Evolutionary conservation across 805 yeast genomes (phyloP).

Genomic region (Yueomyces sp.): DNA sequence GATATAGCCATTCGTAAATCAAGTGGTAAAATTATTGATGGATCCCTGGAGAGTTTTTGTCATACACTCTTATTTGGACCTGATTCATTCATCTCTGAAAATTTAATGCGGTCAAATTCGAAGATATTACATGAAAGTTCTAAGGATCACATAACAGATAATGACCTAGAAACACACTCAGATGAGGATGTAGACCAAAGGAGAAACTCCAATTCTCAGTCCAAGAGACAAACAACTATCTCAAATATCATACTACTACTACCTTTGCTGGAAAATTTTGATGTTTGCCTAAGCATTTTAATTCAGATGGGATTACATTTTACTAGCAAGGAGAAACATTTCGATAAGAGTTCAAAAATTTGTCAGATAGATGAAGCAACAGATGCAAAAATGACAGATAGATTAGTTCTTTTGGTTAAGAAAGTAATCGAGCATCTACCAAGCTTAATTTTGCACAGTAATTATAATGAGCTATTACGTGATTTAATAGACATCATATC

Average conservation of each 20-base stretch:
- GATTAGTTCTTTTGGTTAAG: constrained; percentile 40
- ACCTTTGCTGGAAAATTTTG: constrained; percentile 41
- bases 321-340: constrained; percentile 16
- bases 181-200: neutral
- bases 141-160: neutral
- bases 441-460: constrained; percentile 52
- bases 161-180: neutral
- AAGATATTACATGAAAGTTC: neutral
- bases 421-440: constrained; percentile 46
- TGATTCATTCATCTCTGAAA: neutral
- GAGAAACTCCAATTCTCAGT: neutral
- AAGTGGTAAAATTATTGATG: constrained; percentile 33
- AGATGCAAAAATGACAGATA: constrained; percentile 31
- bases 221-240: constrained; percentile 3
- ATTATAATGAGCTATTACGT: constrained; percentile 17
- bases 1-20: constrained; percentile 37
- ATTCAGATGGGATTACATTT: constrained; percentile 28
- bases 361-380: constrained; percentile 20
- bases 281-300: constrained; percentile 31
- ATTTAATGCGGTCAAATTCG: too few species aligned
- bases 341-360: constrained; percentile 11
- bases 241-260: constrained; percentile 34
- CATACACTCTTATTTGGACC: constrained; percentile 49
- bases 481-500: constrained; percentile 35
- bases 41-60: constrained; percentile 58